phyloP scores from a whole-genome alignment of 1,284 basidiomycete genomes.

The Chiua sp. region DNA sequence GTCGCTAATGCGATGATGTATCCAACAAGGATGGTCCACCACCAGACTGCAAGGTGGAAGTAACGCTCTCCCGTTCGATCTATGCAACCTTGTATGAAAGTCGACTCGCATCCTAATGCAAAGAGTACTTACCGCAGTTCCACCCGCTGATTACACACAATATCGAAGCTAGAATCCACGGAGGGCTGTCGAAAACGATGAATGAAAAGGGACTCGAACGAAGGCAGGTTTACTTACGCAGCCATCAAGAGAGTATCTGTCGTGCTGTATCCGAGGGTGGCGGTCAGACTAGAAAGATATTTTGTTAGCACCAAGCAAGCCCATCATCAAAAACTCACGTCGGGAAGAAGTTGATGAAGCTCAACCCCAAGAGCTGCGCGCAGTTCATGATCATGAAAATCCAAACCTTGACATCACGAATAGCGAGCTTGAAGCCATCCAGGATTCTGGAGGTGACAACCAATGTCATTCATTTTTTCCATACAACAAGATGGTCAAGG shows the following conservation, averaged over 20 bases:
- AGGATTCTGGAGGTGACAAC: conserved; percentile 43
- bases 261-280: conserved; percentile 67
- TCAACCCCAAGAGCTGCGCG: conserved; percentile 62
- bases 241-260: conserved; percentile 65
- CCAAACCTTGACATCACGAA: conserved; percentile 66
- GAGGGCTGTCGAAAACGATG: conserved; percentile 49
- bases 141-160: conserved; percentile 65
- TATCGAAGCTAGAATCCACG: conserved; percentile 64
- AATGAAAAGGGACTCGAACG: neutral
- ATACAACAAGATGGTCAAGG: too few relatives aligned
- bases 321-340: conserved; percentile 48
- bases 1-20: conserved; percentile 68
- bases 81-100: conserved; percentile 18
- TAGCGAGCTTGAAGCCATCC: conserved; percentile 59
- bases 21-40: conserved; percentile 66
- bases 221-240: conserved; percentile 50
- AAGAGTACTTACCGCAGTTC: conserved; percentile 58
- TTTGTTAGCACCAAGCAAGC: conserved; percentile 1
- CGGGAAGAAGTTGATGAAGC: conserved; percentile 78
- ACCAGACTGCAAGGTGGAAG: conserved; percentile 66
- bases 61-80: conserved; percentile 69
- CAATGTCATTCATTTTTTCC: neutral
- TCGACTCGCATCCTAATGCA: neutral
- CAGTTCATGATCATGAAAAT: conserved; percentile 63
- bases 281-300: conserved; percentile 51